Evolutionary conservation across 805 yeast species (phyloP), one percentile per base, ranked within the genome.

Genomic region (Alloascoidea hylecoeti): DNA sequence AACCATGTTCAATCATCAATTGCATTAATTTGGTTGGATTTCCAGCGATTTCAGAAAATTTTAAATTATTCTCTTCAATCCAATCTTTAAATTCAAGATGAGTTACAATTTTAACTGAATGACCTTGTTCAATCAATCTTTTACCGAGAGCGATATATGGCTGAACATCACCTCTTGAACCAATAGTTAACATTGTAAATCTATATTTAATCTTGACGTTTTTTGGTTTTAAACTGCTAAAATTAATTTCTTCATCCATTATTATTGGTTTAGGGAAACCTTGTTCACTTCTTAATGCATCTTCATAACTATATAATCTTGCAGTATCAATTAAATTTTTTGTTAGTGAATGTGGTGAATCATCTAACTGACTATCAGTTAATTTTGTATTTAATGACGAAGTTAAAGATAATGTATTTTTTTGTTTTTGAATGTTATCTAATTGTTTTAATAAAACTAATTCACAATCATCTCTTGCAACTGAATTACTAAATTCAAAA

Each of bases 131-230:
- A 35, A 73, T 56, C 34, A 89, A 61, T 0, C 88, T 95, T 46
- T 76, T 74, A 0, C 84, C 92, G n/a, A 89, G 58, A 0, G 96
- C 89, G 45, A 89, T 80, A 53, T 86, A 89, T 0, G 97, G 97
- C 57, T 89, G 97, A 4, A 89, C 96, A 57, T 89, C 97, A 23
- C 97, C 97, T 41, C 97, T 67, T 0, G 96, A 85, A 0, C 97
- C 97, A 48, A 89, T 89, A 0, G 96, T 89, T 41, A 89, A 57
- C 36, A 85, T 59, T 0, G 81, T 77, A 49, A 88, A 70, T 18
- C 66, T 23, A 23, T 23, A 23, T n/a, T 23, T 23, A n/a, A n/a
- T 9, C n/a, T 23, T 23, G 13, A n/a, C 13, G 13, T 9, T n/a
- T n/a, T 23, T n/a, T 23, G 13, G 9, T 9, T 23, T 9, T 9